Conservation (phyloP, 495 filamentous ascomycete genomes). For the Aspergillus homomorphus region DNA sequence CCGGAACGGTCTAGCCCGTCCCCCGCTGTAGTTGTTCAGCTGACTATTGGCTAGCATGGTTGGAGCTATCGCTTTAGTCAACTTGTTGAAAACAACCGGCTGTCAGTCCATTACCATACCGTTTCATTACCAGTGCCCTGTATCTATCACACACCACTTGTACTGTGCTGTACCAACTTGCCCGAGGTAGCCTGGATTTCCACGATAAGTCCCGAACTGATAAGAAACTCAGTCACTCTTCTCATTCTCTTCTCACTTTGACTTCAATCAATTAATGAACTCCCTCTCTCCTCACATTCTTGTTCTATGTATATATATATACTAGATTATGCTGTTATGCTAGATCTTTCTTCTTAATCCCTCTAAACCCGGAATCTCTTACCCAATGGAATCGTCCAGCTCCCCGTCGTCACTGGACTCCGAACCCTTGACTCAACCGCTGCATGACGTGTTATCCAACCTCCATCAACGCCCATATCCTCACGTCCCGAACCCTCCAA, state of each 20-base stretch:
- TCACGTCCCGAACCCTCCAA: slow-evolving; percentile 59
- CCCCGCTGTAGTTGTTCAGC: not conserved
- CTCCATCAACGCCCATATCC: slow-evolving; percentile 57
- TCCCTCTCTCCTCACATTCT: not conserved
- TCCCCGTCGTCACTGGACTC: slow-evolving; percentile 5
- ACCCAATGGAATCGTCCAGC: slow-evolving; percentile 6
- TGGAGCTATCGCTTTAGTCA: not conserved
- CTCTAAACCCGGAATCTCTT: not conserved
- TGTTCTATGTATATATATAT: not conserved
- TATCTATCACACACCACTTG: not conserved
- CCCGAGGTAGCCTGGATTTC: not conserved
- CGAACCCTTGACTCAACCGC: slow-evolving; percentile 20
- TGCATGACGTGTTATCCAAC: slow-evolving; percentile 48
- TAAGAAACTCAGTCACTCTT: not conserved
- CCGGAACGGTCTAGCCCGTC: not conserved
- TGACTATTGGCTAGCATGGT: not conserved
- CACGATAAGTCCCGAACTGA: not conserved
- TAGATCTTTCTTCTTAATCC: not conserved
- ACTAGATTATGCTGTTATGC: not conserved
- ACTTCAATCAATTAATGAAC: not conserved
- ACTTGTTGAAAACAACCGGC: too few species aligned
- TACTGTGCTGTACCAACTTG: too few species aligned
- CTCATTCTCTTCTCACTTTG: too few species aligned
- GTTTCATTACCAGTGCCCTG: not conserved
- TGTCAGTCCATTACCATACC: not conserved